These are phyloP conservation scores for Cyberlindnera mississippiensis DNA, from an alignment of 805 yeast genomes.

Conservation along the genomic window DNA sequence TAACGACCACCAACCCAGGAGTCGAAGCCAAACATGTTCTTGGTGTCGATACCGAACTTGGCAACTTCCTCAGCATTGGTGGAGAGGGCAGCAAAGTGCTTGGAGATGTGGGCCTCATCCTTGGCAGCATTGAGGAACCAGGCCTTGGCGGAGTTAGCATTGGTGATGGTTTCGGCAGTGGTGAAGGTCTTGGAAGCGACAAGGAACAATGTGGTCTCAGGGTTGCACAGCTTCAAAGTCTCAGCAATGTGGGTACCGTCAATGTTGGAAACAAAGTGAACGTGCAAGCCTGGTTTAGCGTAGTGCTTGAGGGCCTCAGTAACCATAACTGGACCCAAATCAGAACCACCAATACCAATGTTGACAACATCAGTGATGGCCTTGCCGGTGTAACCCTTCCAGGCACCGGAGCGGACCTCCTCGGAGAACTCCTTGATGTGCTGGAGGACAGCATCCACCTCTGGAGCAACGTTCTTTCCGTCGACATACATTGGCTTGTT, in stretches of 20 bases:
- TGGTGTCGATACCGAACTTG: slow-evolving; percentile 95
- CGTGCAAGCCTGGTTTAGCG: slow-evolving; percentile 66
- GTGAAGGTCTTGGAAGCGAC: slow-evolving; percentile 98
- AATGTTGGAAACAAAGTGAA: slow-evolving; percentile 95
- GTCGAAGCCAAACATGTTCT: slow-evolving; percentile 98
- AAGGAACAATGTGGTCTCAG: slow-evolving; percentile 90
- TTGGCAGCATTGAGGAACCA: slow-evolving; percentile 84
- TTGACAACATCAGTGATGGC: slow-evolving; percentile 90
- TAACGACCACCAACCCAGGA: slow-evolving; percentile 99
- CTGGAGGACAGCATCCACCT: slow-evolving; percentile 83
- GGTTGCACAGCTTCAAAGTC: slow-evolving; percentile 67
- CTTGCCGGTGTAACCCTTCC: slow-evolving; percentile 98
- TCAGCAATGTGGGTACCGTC: slow-evolving; percentile 98
- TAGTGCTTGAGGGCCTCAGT: slow-evolving; percentile 96
- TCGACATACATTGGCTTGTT: slow-evolving; percentile 83
- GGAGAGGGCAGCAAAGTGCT: slow-evolving; percentile 95
- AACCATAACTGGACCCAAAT: slow-evolving; percentile 98
- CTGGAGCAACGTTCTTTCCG: slow-evolving; percentile 84
- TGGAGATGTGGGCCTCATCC: slow-evolving; percentile 73
- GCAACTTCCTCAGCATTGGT: slow-evolving; percentile 89
- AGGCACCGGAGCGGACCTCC: slow-evolving; percentile 82
- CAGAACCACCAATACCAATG: slow-evolving; percentile 99
- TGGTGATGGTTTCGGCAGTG: slow-evolving; percentile 96
- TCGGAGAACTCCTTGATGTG: slow-evolving; percentile 97
- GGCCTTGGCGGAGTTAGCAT: slow-evolving; percentile 90